Evolutionary conservation across 202 grass and related monocot species (phyloP).

Genomic region (Eragrostis tef): DNA sequence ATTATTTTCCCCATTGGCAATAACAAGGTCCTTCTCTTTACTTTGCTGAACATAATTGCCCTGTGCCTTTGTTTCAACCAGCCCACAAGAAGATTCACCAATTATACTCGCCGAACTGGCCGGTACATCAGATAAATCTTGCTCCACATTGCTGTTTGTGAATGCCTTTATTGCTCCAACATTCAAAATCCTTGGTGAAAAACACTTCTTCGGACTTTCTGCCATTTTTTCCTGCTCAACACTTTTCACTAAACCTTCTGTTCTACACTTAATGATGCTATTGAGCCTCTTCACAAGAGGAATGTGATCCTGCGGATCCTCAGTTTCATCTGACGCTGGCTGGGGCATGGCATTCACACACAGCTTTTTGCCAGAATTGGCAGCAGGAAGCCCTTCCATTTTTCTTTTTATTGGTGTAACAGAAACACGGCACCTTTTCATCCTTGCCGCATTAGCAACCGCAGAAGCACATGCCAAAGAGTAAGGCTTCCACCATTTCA

Average conservation of each 20-base stretch:
- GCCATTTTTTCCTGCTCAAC: neutral
- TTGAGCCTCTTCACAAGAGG: constrained; percentile 11
- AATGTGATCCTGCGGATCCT: constrained; percentile 10
- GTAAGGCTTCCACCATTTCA: constrained; percentile 59
- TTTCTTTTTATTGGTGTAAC: neutral
- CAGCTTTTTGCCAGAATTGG: neutral
- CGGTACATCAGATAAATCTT: neutral
- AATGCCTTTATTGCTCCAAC: constrained; percentile 5
- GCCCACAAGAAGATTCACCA: neutral
- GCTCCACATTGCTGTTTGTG: neutral
- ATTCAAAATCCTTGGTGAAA: neutral
- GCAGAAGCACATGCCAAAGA: neutral
- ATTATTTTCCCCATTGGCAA: neutral
- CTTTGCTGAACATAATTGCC: constrained; percentile 10
- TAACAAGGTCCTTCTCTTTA: neutral
- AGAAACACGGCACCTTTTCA: neutral
- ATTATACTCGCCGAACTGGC: neutral
- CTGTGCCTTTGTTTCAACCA: neutral
- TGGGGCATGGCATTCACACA: neutral
- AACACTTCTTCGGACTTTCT: neutral
- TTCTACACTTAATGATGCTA: neutral
- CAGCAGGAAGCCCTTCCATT: neutral
- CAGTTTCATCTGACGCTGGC: neutral
- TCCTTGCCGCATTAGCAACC: constrained; percentile 11
- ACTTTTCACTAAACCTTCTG: constrained; percentile 11